Conservation (phyloP, 192 early-diverging fungal species). For the Coemansia guatemalensis region DNA sequence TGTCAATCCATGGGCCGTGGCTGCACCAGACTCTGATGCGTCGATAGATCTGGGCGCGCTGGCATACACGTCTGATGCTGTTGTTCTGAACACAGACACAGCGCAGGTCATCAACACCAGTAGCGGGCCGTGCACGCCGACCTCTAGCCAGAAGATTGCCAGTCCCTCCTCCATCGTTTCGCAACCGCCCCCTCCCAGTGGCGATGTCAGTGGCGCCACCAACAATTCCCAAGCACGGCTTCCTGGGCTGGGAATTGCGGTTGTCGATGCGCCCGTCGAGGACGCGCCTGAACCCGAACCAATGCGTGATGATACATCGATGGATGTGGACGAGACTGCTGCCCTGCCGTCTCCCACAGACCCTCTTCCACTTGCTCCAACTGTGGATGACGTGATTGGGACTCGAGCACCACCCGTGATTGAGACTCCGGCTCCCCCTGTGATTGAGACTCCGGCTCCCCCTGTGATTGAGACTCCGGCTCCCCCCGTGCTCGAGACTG, state of each 20-base stretch:
- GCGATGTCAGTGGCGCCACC: not conserved
- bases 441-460: not conserved
- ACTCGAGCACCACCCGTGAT: not conserved
- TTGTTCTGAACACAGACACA: constrained; percentile 21
- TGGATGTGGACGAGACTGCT: constrained; percentile 6
- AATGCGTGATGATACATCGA: not conserved
- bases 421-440: not conserved
- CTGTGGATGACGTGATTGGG: not conserved
- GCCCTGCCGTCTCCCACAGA: not conserved
- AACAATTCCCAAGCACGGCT: not conserved
- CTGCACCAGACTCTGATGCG: not conserved
- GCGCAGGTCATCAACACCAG: constrained; percentile 18
- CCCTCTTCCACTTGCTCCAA: not conserved
- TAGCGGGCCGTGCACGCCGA: not conserved
- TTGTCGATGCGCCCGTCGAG: not conserved
- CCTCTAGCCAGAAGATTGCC: not conserved
- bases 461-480: not conserved
- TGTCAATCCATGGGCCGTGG: constrained; percentile 44
- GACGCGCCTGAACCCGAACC: not conserved
- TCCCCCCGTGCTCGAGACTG: not conserved
- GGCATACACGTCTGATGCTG: constrained; percentile 37
- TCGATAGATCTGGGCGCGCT: constrained; percentile 16
- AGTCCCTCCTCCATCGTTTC: not conserved
- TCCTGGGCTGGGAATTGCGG: constrained; percentile 11
- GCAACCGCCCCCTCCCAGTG: not conserved